phyloP scores from a whole-genome alignment of 2,329 filamentous ascomycete species.

The Epichloe uncinata region DNA sequence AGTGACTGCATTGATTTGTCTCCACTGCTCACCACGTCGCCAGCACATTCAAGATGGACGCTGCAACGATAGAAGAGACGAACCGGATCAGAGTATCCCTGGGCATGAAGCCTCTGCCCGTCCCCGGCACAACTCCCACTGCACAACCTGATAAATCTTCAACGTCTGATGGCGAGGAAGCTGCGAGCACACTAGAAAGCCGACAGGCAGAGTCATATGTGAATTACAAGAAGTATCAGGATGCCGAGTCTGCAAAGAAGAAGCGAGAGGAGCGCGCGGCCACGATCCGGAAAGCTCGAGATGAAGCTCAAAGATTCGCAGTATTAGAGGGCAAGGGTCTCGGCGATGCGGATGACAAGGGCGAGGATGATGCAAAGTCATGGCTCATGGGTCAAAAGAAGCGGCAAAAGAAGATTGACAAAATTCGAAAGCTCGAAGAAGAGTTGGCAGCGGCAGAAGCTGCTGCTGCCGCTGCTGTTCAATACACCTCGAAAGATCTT shows the following conservation, averaged over 20 bases:
- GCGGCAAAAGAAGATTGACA: conserved; percentile 79
- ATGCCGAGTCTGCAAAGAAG: conserved; percentile 63
- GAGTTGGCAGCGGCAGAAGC: conserved; percentile 68
- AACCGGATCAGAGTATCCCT: conserved; percentile 84
- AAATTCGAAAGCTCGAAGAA: conserved; percentile 56
- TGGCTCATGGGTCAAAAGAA: conserved; percentile 91
- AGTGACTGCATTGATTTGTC: not conserved
- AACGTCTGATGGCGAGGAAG: conserved; percentile 48
- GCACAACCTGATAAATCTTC: conserved; percentile 31
- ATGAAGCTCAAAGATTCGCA: conserved; percentile 62
- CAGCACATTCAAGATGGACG: conserved; percentile 32
- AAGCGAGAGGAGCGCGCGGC: conserved; percentile 70
- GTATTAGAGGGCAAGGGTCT: conserved; percentile 73
- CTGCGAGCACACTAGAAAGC: conserved; percentile 71
- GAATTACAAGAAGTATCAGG: conserved; percentile 53
- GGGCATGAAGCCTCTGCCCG: conserved; percentile 79
- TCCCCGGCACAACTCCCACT: conserved; percentile 47
- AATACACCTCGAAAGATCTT: conserved; percentile 77
- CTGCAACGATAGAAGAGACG: conserved; percentile 77
- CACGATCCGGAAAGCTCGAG: conserved; percentile 75
- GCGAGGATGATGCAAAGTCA: conserved; percentile 61
- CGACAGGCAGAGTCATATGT: conserved; percentile 60
- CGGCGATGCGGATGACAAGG: conserved; percentile 57
- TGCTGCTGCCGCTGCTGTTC: conserved; percentile 42
- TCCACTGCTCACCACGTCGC: not conserved